phyloP scores from a whole-genome alignment of 495 filamentous ascomycete species.

The Trichocladium antarcticum region DNA sequence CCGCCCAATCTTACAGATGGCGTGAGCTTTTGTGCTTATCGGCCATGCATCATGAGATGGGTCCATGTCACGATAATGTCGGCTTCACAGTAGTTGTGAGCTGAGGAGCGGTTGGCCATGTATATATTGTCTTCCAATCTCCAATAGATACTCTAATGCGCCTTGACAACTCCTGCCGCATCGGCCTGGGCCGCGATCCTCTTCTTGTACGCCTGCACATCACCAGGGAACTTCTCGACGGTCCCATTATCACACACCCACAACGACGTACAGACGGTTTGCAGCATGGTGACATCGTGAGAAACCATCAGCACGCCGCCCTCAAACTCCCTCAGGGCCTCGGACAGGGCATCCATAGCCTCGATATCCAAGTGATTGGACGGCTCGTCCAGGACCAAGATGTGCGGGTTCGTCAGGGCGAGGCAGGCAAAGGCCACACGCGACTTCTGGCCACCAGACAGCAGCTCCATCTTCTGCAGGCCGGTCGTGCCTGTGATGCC shows the following conservation, averaged over 20 bases:
- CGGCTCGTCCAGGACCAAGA: slow-evolving; percentile 95
- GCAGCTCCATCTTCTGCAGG: slow-evolving; percentile 85
- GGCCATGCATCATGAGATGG: too few relatives aligned
- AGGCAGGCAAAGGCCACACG: slow-evolving; percentile 95
- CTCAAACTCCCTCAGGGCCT: slow-evolving; percentile 74
- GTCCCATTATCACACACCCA: slow-evolving; percentile 96
- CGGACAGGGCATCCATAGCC: slow-evolving; percentile 90
- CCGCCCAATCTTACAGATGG: too few relatives aligned
- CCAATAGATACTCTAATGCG: slow-evolving; percentile 34
- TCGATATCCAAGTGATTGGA: slow-evolving; percentile 99
- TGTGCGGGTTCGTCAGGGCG: slow-evolving; percentile 86
- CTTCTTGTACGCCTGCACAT: slow-evolving; percentile 97
- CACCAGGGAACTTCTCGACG: slow-evolving; percentile 92
- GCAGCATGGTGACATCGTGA: slow-evolving; percentile 95
- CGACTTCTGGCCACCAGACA: slow-evolving; percentile 97
- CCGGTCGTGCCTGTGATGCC: slow-evolving; percentile 97
- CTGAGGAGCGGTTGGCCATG: too few relatives aligned
- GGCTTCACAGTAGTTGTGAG: too few relatives aligned
- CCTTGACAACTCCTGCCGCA: slow-evolving; percentile 66
- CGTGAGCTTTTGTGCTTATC: too few relatives aligned
- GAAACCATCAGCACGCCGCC: slow-evolving; percentile 97
- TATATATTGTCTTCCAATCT: too few relatives aligned
- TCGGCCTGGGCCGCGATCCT: slow-evolving; percentile 85
- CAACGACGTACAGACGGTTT: slow-evolving; percentile 83
- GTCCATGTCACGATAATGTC: too few relatives aligned